phyloP scores from a whole-genome alignment of 768 basidiomycete genomes.

The Mycena galericulata region DNA sequence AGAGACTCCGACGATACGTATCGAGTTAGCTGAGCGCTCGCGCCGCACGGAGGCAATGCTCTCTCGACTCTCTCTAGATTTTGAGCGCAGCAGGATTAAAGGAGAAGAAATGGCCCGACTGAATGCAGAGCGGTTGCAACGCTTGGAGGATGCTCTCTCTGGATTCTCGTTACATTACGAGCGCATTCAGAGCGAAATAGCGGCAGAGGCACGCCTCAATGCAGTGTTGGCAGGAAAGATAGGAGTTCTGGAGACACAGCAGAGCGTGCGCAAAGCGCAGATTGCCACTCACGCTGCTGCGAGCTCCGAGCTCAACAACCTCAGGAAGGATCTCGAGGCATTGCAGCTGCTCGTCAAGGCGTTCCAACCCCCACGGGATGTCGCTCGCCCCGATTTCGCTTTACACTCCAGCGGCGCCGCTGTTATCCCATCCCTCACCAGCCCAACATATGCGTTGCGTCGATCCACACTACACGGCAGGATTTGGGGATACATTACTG shows the following conservation, averaged over 20 bases:
- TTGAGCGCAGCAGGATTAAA: slow-evolving; percentile 59
- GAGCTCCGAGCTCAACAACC: slow-evolving; percentile 56
- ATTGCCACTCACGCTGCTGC: slow-evolving; percentile 57
- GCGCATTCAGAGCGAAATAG: slow-evolving; percentile 1
- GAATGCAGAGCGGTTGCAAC: background rate
- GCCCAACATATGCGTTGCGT: slow-evolving; percentile 74
- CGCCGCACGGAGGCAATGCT: background rate
- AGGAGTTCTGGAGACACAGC: slow-evolving; percentile 56
- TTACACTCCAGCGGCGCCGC: slow-evolving; percentile 84
- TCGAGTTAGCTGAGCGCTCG: background rate
- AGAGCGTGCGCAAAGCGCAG: slow-evolving; percentile 53
- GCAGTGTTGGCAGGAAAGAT: slow-evolving; percentile 67
- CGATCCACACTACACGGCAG: slow-evolving; percentile 62
- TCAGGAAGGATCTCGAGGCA: slow-evolving; percentile 67
- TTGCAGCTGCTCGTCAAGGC: slow-evolving; percentile 58
- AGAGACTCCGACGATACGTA: no score
- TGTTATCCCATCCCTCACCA: slow-evolving; percentile 85
- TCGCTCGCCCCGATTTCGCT: slow-evolving; percentile 88
- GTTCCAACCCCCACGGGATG: slow-evolving; percentile 36
- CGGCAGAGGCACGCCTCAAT: slow-evolving; percentile 58
- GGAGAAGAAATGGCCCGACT: slow-evolving; percentile 49
- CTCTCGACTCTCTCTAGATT: slow-evolving; percentile 51
- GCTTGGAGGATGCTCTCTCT: slow-evolving; percentile 1
- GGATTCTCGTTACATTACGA: slow-evolving; percentile 1
- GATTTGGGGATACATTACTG: slow-evolving; percentile 67